Evolutionary conservation across 2,329 filamentous ascomycete genomes (phyloP).

Genomic region (Monilinia fructigena): DNA sequence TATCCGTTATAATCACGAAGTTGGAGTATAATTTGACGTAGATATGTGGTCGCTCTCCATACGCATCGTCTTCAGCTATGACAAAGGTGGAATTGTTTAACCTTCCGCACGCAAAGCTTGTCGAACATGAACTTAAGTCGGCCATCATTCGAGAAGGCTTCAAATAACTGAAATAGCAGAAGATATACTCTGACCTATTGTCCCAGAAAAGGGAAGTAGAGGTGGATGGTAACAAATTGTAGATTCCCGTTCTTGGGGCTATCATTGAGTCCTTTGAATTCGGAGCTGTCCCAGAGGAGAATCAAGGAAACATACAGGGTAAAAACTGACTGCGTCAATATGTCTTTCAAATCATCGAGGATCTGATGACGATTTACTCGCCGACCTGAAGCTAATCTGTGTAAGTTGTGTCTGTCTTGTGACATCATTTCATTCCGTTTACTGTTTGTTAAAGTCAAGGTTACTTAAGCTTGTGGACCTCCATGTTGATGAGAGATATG

Average conservation of each 20-base stretch:
- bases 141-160: background rate
- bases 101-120: slow-evolving; percentile 41
- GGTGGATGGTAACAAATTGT: background rate
- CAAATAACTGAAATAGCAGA: background rate
- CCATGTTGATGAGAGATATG: background rate
- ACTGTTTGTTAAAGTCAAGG: background rate
- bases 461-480: too few relatives aligned
- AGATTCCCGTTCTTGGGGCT: background rate
- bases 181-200: background rate
- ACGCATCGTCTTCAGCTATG: slow-evolving; percentile 47
- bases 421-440: background rate
- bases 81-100: slow-evolving; percentile 47
- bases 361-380: background rate
- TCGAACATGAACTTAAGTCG: slow-evolving; percentile 15
- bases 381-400: background rate
- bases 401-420: background rate
- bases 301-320: background rate
- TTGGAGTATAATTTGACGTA: slow-evolving; percentile 46
- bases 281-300: background rate
- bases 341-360: background rate
- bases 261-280: background rate
- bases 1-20: slow-evolving; percentile 46
- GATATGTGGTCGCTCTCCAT: slow-evolving; percentile 47
- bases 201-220: background rate
- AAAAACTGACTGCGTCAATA: background rate